phyloP scores from a whole-genome alignment of 2,329 filamentous ascomycete species.

The Xenoacremonium recifei region DNA sequence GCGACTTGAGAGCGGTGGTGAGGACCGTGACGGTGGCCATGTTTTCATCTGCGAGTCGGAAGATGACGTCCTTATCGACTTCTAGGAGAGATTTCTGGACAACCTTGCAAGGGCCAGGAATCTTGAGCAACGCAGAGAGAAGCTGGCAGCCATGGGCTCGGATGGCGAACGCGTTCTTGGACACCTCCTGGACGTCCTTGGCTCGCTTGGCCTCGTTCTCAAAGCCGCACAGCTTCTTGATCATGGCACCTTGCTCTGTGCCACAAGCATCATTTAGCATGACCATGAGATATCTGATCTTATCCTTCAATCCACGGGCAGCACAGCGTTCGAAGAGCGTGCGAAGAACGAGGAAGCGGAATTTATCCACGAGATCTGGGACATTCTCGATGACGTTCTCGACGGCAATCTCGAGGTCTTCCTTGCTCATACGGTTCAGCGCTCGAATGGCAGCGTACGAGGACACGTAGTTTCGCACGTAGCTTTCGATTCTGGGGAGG shows the following conservation, averaged over 20 bases:
- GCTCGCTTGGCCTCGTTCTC: slow-evolving; percentile 36
- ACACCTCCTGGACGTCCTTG: slow-evolving; percentile 36
- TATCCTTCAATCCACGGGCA: slow-evolving; percentile 59
- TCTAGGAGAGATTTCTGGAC: slow-evolving; percentile 71
- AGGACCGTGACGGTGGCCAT: slow-evolving; percentile 49
- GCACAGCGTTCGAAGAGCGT: slow-evolving; percentile 80
- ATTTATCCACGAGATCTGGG: slow-evolving; percentile 68
- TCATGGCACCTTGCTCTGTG: slow-evolving; percentile 44
- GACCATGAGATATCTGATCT: slow-evolving; percentile 47
- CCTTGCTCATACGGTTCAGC: slow-evolving; percentile 79
- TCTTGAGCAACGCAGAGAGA: slow-evolving; percentile 73
- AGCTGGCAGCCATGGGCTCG: slow-evolving; percentile 76
- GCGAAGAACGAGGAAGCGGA: slow-evolving; percentile 75
- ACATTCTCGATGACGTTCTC: slow-evolving; percentile 72
- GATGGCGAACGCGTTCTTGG: slow-evolving; percentile 57
- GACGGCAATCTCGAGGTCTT: slow-evolving; percentile 75
- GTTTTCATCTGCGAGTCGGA: slow-evolving; percentile 62
- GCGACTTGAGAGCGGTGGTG: slow-evolving; percentile 47
- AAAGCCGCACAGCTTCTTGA: slow-evolving; percentile 50
- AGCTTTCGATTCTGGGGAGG: slow-evolving; percentile 72
- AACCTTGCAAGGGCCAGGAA: slow-evolving; percentile 68
- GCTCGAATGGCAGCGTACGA: slow-evolving; percentile 83
- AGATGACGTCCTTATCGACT: slow-evolving; percentile 52
- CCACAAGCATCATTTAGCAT: slow-evolving; percentile 49
- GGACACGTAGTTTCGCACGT: slow-evolving; percentile 87